Conservation (phyloP, 2,329 filamentous ascomycete genomes). For the Coleophoma cylindrospora region DNA sequence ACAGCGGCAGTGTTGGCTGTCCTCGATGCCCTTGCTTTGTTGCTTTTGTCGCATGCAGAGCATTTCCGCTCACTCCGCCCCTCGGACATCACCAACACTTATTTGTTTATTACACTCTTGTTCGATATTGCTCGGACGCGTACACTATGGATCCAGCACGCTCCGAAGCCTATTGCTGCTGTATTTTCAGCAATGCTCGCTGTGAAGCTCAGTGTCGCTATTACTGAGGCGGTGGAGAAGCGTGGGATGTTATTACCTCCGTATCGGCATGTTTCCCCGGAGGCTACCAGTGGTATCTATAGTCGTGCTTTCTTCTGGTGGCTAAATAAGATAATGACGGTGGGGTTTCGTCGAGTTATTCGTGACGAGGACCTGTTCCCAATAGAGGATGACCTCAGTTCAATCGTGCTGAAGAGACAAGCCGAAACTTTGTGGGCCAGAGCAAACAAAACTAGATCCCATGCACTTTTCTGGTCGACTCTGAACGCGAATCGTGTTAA, state of each 20-base stretch:
- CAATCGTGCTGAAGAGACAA: slow-evolving; percentile 5
- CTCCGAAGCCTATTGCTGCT: slow-evolving; percentile 22
- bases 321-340: slow-evolving; percentile 31
- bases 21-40: slow-evolving; percentile 13
- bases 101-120: slow-evolving; percentile 18
- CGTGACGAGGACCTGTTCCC: slow-evolving; percentile 29
- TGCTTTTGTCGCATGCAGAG: slow-evolving; percentile 17
- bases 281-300: slow-evolving; percentile 33
- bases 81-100: slow-evolving; percentile 16
- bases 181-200: slow-evolving; percentile 30
- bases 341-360: slow-evolving; percentile 30
- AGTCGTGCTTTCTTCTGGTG: slow-evolving; percentile 33
- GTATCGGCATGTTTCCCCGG: slow-evolving; percentile 28
- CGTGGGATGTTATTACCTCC: slow-evolving; percentile 24
- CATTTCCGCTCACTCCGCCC: slow-evolving; percentile 18
- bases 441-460: slow-evolving; percentile 1
- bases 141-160: slow-evolving; percentile 20
- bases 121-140: slow-evolving; percentile 19
- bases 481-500: slow-evolving; percentile 12
- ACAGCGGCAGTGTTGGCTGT: slow-evolving; percentile 12
- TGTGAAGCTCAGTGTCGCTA: slow-evolving; percentile 27
- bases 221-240: slow-evolving; percentile 35
- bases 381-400: slow-evolving; percentile 25
- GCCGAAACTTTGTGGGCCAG: slow-evolving; percentile 11
- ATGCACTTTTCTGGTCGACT: slow-evolving; percentile 15